A percentile compares a stretch with the other conserved stretches of the same genome.
Evolutionary conservation across 306 rosid species (phyloP).

Genomic region (Ormosia emarginata): DNA sequence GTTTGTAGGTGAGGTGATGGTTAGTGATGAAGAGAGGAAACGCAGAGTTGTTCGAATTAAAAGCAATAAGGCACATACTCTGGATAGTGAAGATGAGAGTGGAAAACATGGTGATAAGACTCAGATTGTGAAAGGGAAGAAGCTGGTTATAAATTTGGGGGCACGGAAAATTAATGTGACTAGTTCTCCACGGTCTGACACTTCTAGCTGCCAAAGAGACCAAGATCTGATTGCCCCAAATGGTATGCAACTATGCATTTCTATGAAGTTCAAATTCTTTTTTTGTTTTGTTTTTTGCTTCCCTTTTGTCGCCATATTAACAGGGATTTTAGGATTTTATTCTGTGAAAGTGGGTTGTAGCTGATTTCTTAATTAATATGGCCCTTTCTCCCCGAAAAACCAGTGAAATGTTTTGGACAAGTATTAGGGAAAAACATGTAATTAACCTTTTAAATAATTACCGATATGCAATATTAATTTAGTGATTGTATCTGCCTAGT

Average conservation of each 20-base stretch:
- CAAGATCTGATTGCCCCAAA: conserved; percentile 50
- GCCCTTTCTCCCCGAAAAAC: not conserved
- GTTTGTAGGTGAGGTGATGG: conserved; percentile 92
- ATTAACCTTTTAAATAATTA: not conserved
- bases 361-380: conserved; percentile 13
- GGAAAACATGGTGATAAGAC: conserved; percentile 57
- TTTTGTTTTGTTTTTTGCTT: not conserved
- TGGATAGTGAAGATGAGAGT: conserved; percentile 69
- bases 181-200: conserved; percentile 79
- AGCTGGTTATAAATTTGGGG: conserved; percentile 87
- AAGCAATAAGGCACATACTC: conserved; percentile 51
- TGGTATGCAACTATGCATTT: conserved; percentile 46
- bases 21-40: conserved; percentile 75
- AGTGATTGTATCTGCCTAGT: not conserved
- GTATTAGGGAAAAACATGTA: not conserved
- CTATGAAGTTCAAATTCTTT: not conserved
- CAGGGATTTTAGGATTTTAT: not conserved
- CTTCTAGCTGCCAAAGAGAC: conserved; percentile 79
- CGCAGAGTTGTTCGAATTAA: conserved; percentile 73
- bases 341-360: not conserved
- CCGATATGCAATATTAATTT: not conserved
- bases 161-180: conserved; percentile 81
- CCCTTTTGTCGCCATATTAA: not conserved
- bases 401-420: not conserved
- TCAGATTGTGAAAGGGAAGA: conserved; percentile 75